These are phyloP conservation scores for Zymoseptoria pseudotritici DNA, from an alignment of 2,329 filamentous ascomycete species.

Conservation along the genomic window DNA sequence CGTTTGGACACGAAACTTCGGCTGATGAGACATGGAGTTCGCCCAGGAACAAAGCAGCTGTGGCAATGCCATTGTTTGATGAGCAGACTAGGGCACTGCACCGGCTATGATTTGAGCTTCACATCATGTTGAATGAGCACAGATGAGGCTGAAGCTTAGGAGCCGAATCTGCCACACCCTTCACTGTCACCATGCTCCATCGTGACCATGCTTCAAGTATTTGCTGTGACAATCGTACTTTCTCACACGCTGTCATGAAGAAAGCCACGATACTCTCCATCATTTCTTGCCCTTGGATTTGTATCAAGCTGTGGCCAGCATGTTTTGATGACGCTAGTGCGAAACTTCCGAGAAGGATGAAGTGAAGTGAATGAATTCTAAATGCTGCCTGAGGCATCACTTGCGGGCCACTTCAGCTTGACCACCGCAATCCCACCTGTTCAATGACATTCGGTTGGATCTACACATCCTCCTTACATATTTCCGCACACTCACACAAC, in stretches of 20 bases:
- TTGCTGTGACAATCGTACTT: no score
- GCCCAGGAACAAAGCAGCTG: neutral
- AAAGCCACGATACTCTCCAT: no score
- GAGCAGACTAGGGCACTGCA: neutral
- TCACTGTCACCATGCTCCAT: no score
- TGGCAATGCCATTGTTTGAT: neutral
- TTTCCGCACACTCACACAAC: neutral
- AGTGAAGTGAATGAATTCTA: neutral
- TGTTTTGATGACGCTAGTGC: neutral
- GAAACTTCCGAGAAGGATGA: neutral
- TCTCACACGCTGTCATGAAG: no score
- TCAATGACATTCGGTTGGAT: neutral
- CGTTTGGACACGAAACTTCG: neutral
- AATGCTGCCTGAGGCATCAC: neutral
- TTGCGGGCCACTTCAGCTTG: neutral
- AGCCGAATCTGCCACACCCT: no score
- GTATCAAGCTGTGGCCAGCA: neutral
- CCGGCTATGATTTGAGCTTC: neutral
- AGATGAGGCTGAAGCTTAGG: no score
- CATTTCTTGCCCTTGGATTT: no score
- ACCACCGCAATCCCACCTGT: neutral
- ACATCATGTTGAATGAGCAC: neutral
- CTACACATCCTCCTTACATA: neutral
- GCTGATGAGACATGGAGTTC: no score
- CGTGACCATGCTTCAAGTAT: no score